Conservation (phyloP, 2,329 filamentous ascomycete genomes). For the Coniochaeta sp. region DNA sequence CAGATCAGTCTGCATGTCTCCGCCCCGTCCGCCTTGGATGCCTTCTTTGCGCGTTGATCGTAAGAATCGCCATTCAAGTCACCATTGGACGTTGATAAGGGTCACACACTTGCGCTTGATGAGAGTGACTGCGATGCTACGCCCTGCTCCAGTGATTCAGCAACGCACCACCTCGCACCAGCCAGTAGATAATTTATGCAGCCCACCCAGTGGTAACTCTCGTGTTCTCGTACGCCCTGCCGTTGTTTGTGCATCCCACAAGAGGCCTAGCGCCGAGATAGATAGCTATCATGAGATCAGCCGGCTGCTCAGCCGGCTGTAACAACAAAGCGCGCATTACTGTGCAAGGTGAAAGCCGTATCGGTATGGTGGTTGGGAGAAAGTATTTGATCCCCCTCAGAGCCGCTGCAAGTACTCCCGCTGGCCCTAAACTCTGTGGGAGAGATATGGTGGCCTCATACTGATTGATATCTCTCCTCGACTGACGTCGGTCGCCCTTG, state of each 20-base stretch:
- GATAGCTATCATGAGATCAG: background rate
- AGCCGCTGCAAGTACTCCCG: background rate
- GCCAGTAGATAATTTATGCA: background rate
- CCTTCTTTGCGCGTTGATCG: background rate
- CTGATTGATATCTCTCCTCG: background rate
- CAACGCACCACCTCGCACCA: background rate
- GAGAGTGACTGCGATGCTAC: background rate
- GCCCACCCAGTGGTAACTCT: background rate
- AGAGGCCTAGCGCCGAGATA: background rate
- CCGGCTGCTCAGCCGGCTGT: too few relatives aligned
- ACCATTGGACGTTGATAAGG: background rate
- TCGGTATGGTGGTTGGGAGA: background rate
- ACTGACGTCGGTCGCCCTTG: background rate
- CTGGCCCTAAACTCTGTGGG: background rate
- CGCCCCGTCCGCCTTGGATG: background rate
- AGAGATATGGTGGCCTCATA: background rate
- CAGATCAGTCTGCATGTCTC: slow-evolving; percentile 8
- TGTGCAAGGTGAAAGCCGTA: background rate
- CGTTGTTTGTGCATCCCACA: background rate
- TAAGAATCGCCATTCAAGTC: slow-evolving; percentile 5
- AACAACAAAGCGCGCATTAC: background rate
- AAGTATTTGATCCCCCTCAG: background rate
- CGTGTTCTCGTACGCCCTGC: background rate
- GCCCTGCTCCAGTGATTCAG: background rate
- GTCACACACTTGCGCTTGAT: background rate